Evolutionary conservation across 176 grass and related monocot genomes (phyloP), one percentile per base, ranked within the genome.

Genomic region (Typha latifolia): DNA sequence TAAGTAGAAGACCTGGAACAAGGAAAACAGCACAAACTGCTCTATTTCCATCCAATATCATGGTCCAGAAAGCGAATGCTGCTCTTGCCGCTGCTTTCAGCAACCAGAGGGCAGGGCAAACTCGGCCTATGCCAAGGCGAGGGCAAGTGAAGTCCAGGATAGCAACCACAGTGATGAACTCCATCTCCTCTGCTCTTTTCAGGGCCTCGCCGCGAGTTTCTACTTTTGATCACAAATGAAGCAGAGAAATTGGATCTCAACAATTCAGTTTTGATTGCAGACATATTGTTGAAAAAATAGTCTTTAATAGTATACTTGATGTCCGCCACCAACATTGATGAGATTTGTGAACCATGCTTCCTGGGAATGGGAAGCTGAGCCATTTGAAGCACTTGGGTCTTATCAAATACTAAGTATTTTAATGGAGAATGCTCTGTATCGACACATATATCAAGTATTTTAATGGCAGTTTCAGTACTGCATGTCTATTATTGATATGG

Each of bases 111-210:
- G 69, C 19, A 63, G 70, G 53, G 11, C 32, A 66, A 66, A 22
- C 48, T 13, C 66, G 63, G 4, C 67, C 49, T 0, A n/a, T 65
- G 32, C 86, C 81, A 22, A 59, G 67, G 7, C 74, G 78, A 12
- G 81, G 86, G 16, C 78, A 89, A 3, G 71, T 84, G 10, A 89
- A 89, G 74, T 47, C 47, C 50, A 81, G 79, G 78, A 89, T 89
- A 12, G 81, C 63, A 3, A 74, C 70, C 66, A 72, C 81, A 32
- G 67, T 73, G 53, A 32, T 53, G 55, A 78, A 71, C 53, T 61
- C 78, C n/a, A 64, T 84, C 5, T 26, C 71, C 49, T 89, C 78
- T 0, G 57, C 59, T 0, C 70, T 89, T 80, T 37, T 69, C 48
- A 66, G 49, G 70, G 64, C 81, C 7, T 71, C 68, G 18, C 77